Conservation (phyloP, 2,329 filamentous ascomycete genomes). For the Xylariaceae sp. region DNA sequence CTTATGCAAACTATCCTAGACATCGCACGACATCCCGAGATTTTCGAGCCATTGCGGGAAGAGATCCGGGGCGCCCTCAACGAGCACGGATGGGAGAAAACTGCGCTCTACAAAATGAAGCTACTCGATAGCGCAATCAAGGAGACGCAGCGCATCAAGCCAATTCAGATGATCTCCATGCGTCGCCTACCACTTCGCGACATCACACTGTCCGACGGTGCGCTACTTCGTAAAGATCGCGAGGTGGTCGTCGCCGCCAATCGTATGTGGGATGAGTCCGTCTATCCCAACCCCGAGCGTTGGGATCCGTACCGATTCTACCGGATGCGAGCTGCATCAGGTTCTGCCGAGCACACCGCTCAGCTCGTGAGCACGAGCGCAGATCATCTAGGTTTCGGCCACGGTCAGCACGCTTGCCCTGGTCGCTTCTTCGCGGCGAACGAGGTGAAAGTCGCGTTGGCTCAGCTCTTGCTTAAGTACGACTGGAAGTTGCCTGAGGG, state of each 20-base stretch:
- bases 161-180: constrained; percentile 17
- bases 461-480: constrained; percentile 24
- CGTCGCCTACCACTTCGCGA: constrained; percentile 17
- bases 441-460: constrained; percentile 31
- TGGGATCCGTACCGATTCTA: constrained; percentile 23
- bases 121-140: constrained; percentile 36
- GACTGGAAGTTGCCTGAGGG: constrained; percentile 22
- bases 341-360: constrained; percentile 15
- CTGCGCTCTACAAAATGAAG: constrained; percentile 28
- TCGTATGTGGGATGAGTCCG: constrained; percentile 20
- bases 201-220: constrained; percentile 19
- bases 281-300: constrained; percentile 21
- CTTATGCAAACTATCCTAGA: constrained; percentile 37
- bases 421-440: constrained; percentile 32
- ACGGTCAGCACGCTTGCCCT: constrained; percentile 33
- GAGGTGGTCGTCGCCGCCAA: constrained; percentile 21
- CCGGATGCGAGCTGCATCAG: constrained; percentile 17
- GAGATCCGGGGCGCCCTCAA: constrained; percentile 30
- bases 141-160: constrained; percentile 32
- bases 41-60: constrained; percentile 37
- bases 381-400: constrained; percentile 33
- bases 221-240: constrained; percentile 18
- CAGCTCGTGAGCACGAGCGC: constrained; percentile 30
- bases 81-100: constrained; percentile 21
- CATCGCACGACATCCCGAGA: constrained; percentile 37